Evolutionary conservation across 108 stramenopile genomes (phyloP), one percentile per base, ranked within the genome.

Genomic region (Epithemia pelagica): DNA sequence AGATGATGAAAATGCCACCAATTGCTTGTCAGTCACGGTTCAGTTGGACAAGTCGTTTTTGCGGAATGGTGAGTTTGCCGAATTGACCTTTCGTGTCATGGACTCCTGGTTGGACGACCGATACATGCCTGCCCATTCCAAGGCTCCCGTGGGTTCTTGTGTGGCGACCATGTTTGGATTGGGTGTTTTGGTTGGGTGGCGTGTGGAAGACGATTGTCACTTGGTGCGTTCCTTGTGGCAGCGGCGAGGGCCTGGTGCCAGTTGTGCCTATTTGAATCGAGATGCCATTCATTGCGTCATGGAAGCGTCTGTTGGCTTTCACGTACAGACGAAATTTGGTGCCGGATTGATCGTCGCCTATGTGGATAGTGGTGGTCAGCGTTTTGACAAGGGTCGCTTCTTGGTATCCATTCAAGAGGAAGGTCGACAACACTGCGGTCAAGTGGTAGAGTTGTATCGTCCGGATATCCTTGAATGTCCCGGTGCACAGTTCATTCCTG

Each of bases 141-240:
- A 94, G 59, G 82, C 81, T 30, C 89, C 92, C n/a, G 74, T 94
- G 20, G 92, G 92, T 20, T 74, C 82, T 27, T 89, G 89, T 32
- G 89, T 94, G 65, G 87, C 89, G 22, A 90, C 92, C 18, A 72
- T 77, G 1, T 94, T 86, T 73, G 92, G 92, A n/a, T 32, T 89
- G 54, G 92, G 92, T 22, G 83, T 94, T 0, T 58, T 94, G 32
- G 92, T 91, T 46, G 92, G 92, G 25, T 94, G 92, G 92, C 75
- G 92, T 59, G 86, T 87, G 7, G 89, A 94, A 74, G 92, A 91
- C 66, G 92, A 94, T 61, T 74, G 78, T 46, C 92, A 94, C 70
- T 74, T 94, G 28, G 83, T 94, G 51, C 78, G 87, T 30, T 85
- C 86, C 26, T 73, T 94, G 1, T 94, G 92, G 92, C 80, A 87